These are phyloP conservation scores for Aspergillus neotritici DNA, from an alignment of 2,329 filamentous ascomycete species.

Conservation along the genomic window DNA sequence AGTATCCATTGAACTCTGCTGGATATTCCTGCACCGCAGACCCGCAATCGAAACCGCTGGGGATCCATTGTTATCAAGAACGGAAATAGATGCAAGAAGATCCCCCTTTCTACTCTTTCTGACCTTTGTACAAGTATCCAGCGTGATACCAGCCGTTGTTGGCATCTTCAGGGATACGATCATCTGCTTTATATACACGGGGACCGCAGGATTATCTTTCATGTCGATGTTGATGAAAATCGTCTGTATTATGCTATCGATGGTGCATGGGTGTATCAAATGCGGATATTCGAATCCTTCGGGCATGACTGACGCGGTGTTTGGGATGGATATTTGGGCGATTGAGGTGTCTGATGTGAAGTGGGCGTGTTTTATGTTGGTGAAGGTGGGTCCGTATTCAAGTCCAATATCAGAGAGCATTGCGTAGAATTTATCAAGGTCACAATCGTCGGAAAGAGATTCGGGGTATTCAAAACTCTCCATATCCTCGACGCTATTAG, in stretches of 20 bases:
- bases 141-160: conserved; percentile 3
- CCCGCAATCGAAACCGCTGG: conserved; percentile 10
- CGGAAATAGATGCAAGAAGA: conserved; percentile 13
- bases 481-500: not conserved
- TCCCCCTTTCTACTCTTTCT: not conserved
- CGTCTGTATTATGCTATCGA: conserved; percentile 30
- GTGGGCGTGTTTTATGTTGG: conserved; percentile 16
- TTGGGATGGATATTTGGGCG: conserved; percentile 20
- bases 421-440: conserved; percentile 23
- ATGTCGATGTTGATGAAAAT: conserved; percentile 16
- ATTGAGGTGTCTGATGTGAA: conserved; percentile 9
- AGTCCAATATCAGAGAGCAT: conserved; percentile 19
- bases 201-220: conserved; percentile 14
- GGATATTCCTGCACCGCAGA: conserved; percentile 12
- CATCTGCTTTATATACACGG: conserved; percentile 20
- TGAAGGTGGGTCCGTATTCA: conserved; percentile 26
- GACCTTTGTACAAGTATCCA: conserved; percentile 12
- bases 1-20: not conserved
- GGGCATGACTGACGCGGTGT: conserved; percentile 25
- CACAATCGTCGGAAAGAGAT: not conserved
- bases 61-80: not conserved
- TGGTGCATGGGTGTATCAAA: conserved; percentile 27
- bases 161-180: conserved; percentile 7
- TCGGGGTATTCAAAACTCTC: not conserved
- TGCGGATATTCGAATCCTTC: conserved; percentile 20